Evolutionary conservation across 768 basidiomycete genomes (phyloP).

Genomic region (Pisolithus microcarpus): DNA sequence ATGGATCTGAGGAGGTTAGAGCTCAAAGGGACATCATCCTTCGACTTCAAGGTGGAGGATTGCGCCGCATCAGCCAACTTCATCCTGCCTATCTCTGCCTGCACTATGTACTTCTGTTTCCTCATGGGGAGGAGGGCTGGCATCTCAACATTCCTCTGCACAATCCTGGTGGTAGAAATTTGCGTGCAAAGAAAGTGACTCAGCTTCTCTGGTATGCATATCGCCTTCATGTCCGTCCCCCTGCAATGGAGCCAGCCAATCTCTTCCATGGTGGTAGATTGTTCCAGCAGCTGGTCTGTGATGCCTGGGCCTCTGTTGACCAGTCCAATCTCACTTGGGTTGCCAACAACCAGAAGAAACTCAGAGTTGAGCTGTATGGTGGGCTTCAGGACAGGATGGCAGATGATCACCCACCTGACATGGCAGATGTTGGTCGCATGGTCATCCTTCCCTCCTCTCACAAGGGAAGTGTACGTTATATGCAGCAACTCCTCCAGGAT

Average conservation of each 20-base stretch:
- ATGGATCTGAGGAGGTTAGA: conserved; percentile 6
- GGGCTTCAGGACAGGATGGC: conserved; percentile 28
- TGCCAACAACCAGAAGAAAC: conserved; percentile 24
- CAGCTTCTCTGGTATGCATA: neutral
- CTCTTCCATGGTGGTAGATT: conserved; percentile 33
- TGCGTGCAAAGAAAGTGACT: neutral
- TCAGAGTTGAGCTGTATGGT: conserved; percentile 30
- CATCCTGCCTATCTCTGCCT: conserved; percentile 30
- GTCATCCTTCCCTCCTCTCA: conserved; percentile 38
- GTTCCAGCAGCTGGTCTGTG: conserved; percentile 35
- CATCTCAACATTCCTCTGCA: conserved; percentile 10
- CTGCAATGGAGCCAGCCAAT: conserved; percentile 13
- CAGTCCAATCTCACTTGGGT: conserved; percentile 32
- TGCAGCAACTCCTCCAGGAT: conserved; percentile 40
- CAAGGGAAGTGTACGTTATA: conserved; percentile 35
- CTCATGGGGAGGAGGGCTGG: conserved; percentile 32
- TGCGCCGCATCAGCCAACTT: conserved; percentile 27
- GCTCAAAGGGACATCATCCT: conserved; percentile 30
- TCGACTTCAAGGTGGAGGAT: conserved; percentile 11
- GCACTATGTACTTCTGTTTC: conserved; percentile 39
- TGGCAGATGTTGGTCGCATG: conserved; percentile 3
- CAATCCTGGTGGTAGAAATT: neutral
- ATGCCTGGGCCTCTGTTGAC: conserved; percentile 40
- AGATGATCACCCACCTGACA: conserved; percentile 6
- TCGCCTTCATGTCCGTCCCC: neutral